Evolutionary conservation across 768 basidiomycete species (phyloP).

Genomic region (Xerocomus spinulosus): DNA sequence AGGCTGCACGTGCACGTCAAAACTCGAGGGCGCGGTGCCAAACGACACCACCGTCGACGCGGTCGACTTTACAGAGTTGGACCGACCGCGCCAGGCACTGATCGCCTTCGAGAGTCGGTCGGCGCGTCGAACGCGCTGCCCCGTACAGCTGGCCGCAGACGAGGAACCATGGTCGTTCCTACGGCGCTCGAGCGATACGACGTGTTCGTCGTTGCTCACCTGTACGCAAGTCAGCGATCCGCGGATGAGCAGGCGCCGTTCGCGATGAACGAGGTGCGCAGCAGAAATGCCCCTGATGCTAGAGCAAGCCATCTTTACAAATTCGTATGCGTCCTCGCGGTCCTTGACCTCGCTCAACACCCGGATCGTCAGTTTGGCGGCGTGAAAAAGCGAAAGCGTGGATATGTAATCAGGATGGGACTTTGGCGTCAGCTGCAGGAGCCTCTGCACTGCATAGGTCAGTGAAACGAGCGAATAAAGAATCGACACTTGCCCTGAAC

Average conservation of each 20-base stretch:
- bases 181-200: background rate
- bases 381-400: slow-evolving; percentile 59
- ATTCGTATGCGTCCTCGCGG: slow-evolving; percentile 83
- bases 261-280: slow-evolving; percentile 58
- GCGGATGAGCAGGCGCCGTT: slow-evolving; percentile 68
- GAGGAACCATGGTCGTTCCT: background rate
- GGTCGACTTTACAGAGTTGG: slow-evolving; percentile 35
- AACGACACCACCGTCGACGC: slow-evolving; percentile 27
- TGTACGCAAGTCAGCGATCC: slow-evolving; percentile 48
- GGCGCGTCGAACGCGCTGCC: slow-evolving; percentile 9
- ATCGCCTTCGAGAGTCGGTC: slow-evolving; percentile 38
- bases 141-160: background rate
- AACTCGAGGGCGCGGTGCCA: slow-evolving; percentile 27
- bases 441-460: slow-evolving; percentile 43
- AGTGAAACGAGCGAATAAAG: background rate
- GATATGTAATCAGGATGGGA: slow-evolving; percentile 67
- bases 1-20: slow-evolving; percentile 18
- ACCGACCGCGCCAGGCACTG: slow-evolving; percentile 43
- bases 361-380: slow-evolving; percentile 66
- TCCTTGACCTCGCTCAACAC: slow-evolving; percentile 82
- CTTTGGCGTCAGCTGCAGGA: slow-evolving; percentile 66
- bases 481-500: slow-evolving; percentile 57
- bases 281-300: slow-evolving; percentile 56
- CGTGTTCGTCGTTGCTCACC: slow-evolving; percentile 34
- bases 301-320: slow-evolving; percentile 55